Percentiles rank a stretch among this genome's conserved stretches.
Conservation (phyloP, 2,329 filamentous ascomycete genomes). For the Ambrosiella xylebori region DNA sequence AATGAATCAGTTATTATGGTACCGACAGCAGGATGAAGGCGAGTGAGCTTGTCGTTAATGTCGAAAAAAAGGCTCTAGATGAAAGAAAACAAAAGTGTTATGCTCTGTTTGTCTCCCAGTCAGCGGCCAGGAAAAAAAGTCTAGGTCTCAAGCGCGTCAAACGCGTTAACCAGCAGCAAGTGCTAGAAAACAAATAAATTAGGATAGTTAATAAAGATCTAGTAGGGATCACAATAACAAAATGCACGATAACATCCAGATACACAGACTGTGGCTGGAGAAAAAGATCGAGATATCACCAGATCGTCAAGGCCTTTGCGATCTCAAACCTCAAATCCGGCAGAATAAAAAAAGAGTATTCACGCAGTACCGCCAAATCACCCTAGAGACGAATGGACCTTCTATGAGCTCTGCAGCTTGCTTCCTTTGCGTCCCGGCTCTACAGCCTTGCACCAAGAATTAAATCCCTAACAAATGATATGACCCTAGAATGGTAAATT, state of each 20-base stretch:
- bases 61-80: neutral
- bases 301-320: too few relatives aligned
- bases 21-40: too few relatives aligned
- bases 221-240: neutral
- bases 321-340: too few relatives aligned
- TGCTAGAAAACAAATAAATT: neutral
- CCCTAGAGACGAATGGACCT: too few relatives aligned
- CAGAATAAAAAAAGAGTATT: too few relatives aligned
- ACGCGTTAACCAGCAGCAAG: constrained; percentile 11
- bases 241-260: too few relatives aligned
- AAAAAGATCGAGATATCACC: too few relatives aligned
- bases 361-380: too few relatives aligned
- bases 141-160: constrained; percentile 12
- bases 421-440: neutral
- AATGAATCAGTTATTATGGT: too few relatives aligned
- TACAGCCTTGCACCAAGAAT: constrained; percentile 4
- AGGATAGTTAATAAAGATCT: neutral
- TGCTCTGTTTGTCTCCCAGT: neutral
- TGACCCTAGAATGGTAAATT: neutral
- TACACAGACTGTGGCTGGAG: too few relatives aligned
- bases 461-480: neutral
- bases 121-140: constrained; percentile 2
- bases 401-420: neutral
- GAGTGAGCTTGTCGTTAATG: neutral
- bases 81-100: neutral